These are phyloP conservation scores for Amanita fuliginea DNA, from an alignment of 768 basidiomycete genomes.

Conservation along the genomic window DNA sequence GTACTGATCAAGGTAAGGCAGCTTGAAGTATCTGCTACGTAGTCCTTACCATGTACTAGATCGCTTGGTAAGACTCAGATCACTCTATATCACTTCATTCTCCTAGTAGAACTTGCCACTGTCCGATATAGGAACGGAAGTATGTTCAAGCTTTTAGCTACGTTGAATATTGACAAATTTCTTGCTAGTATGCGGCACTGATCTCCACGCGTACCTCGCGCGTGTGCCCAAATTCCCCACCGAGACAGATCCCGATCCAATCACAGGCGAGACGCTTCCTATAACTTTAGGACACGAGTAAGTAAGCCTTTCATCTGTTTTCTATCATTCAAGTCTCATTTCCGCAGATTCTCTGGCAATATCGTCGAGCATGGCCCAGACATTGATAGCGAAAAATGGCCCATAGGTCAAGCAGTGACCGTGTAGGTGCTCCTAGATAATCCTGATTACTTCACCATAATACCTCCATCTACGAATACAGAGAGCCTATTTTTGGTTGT, in stretches of 20 bases:
- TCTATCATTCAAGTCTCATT: neutral
- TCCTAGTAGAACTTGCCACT: too few relatives aligned
- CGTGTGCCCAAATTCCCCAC: constrained; percentile 19
- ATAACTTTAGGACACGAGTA: constrained; percentile 37
- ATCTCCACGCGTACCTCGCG: constrained; percentile 31
- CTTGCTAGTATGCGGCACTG: constrained; percentile 31
- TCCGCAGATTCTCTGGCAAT: constrained; percentile 22
- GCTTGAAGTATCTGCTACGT: too few relatives aligned
- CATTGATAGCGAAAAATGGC: constrained; percentile 21
- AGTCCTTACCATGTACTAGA: constrained; percentile 8
- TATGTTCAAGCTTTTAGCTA: constrained; percentile 10
- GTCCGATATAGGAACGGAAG: constrained; percentile 19
- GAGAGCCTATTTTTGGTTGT: constrained; percentile 33
- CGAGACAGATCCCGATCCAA: constrained; percentile 18
- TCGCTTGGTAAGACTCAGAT: constrained; percentile 19
- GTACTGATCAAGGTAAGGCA: constrained; percentile 31
- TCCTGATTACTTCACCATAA: constrained; percentile 1
- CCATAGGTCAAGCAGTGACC: constrained; percentile 22
- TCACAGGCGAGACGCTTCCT: constrained; percentile 29
- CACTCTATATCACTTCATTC: neutral
- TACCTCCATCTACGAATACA: constrained; percentile 11
- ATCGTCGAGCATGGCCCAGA: constrained; percentile 22
- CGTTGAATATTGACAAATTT: neutral
- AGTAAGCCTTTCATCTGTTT: constrained; percentile 3
- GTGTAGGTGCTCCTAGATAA: constrained; percentile 16